Base-by-base conservation (phyloP, 805 yeast genomes). In the Phaffomyces thermotolerans region DNA sequence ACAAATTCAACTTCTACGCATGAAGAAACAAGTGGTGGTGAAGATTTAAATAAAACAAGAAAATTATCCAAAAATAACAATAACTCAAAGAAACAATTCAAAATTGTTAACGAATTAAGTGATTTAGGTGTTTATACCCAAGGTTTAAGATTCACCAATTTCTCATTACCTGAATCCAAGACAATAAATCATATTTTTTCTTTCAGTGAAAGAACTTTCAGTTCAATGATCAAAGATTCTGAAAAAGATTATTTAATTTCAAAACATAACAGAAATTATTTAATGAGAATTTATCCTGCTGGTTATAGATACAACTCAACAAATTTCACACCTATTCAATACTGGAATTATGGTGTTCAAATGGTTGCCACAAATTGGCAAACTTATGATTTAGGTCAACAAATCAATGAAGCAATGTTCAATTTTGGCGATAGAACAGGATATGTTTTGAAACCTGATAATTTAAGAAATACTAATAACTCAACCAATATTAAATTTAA, bases 331-430 rank as follows among this genome's bases (percentile, higher is more conserved):
- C 98, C 99, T 0, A 63, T 86, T 2, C 61, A 63, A 1, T 88
- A 78, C 56, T 93, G 99, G 99, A 71, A 71, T 40, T 67, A 74
- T 38, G 99, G 99, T 1, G 82, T 75, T 10, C 99, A 93, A 58
- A 78, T 93, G 88, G 98, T 86, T 5, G 98, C 99, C 0, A 81
- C 96, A 0, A 93, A 91, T 58, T 91, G 97, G 97, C 99, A 91
- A 62, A 82, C 93, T 0, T 82, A 78, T 58, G 99, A 93, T 57
- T 46, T 79, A 15, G 96, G 97, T 0, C 91, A 90, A 58, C 96
- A 89, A 57, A 56, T 93, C 10, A 90, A 89, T 59, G 84, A 84
- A 49, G 86, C 96, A 4, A 66, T 89, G 74, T 88, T 91, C 61
- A 77, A 76, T 40, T 62, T 73, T 14, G 74, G 76, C 0, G 67